Evolutionary conservation across 2,329 filamentous ascomycete species (phyloP), one percentile per base, ranked within the genome.

Genomic region (Ceratocystis variospora): DNA sequence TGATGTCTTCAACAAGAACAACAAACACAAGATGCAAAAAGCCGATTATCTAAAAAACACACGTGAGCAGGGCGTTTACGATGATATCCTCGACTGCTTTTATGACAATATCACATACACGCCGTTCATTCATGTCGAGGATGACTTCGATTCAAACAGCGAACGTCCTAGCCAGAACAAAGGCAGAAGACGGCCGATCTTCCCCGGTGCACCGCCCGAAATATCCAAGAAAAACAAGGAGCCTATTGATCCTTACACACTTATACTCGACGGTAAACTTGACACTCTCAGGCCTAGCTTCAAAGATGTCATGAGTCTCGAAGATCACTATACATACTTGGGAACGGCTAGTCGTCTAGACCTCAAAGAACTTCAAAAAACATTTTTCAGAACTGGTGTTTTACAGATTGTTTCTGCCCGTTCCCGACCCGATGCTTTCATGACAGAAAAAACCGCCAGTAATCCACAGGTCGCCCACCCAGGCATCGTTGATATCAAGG

Each of bases 1-100:
- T 0, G 94, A 99, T 73, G 90, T 96, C n/a, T 97, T 97, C 83
- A 99, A 99, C 80, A 96, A 96, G 77, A 99, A 97, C 79, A 97
- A 97, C 78, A 97, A 97, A 77, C 84, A 94, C 75, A 99, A 99
- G 76, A 99, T 99, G 94, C 91, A 96, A 73, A 95, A 96, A 73
- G 78, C 83, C 0, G 94, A 97, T 72, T 99, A 99, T 75, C 81
- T 97, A 71, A 96, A 95, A 76, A 97, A 97, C 74, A 95, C 92
- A 0, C 86, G 86, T 25, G 91, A 89, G 2, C 92, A 97, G 73
- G 90, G 90, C 15, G 89, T 97, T n/a, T 89, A 89, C 64, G 89
- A 95, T 70, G 93, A 97, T 70, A 89, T 97, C 53, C 79, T 97
- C 15, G 91, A 91, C 72, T 96, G 93, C 73, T 95, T 99, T 73